Base-by-base conservation (phyloP, 2,329 filamentous ascomycete species). In the Alternaria arborescens region DNA sequence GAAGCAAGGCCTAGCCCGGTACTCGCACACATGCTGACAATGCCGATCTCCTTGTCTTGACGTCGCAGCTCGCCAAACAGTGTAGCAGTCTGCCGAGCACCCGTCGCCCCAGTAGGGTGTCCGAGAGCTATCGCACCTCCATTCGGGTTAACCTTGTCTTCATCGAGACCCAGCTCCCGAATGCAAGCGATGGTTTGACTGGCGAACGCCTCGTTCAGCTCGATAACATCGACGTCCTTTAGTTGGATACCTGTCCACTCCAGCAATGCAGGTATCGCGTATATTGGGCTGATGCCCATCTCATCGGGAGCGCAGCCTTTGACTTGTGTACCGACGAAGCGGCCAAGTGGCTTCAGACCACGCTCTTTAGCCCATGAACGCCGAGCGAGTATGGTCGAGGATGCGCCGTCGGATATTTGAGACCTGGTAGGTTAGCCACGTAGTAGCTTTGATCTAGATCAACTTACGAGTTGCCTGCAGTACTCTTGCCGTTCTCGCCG, bases 151-250 rank as follows among this genome's bases (percentile, higher is more conserved):
- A 94, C 88, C 85, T 92, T 94, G 72, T 86, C 81, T 78, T 86
- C 86, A 73, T 91, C 88, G 46, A 94, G 80, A 57, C 86, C 86
- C 44, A 95, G 85, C 71, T 72, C 78, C 40, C 82, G 78, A 52
- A 91, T 84, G 81, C 93, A 97, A 85, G 97, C 97, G 41, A 97
- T 92, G 1, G 92, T 93, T 93, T 98, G 97, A 61, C 91, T 95
- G 34, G 94, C 94, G 74, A 98, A 98, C 1, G 95, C 94, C 85
- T 98, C 94, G 82, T 98, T 98, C 75, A 99, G 81, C 85, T 98
- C 94, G 69, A 94, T 84, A 48, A 98, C 86, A 75, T 98, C 95
- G 62, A 95, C 87, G 72, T 98, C 94, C 60, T 89, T 87, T 56
- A 96, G 84, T 34, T 85, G 87, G 62, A 98, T 81, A 78, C 89